A percentile compares a stretch with the other conserved stretches of the same genome.
phyloP scores from a whole-genome alignment of 352 stramenopile genomes.

The Sclerospora graminicola region DNA sequence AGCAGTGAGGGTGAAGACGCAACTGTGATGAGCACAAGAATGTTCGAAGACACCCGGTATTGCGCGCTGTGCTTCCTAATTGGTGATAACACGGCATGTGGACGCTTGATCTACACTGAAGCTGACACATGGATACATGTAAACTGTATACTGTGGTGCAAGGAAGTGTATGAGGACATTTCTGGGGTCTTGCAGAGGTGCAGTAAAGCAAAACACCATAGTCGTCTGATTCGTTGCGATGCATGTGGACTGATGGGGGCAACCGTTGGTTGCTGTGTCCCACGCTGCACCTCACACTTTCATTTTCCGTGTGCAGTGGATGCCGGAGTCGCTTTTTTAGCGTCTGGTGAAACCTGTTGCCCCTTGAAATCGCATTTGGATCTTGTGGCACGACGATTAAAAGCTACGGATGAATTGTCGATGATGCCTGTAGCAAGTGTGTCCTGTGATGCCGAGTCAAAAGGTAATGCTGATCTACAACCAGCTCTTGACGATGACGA shows the following conservation, averaged over 20 bases:
- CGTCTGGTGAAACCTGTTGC: conserved; percentile 62
- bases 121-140: conserved; percentile 86
- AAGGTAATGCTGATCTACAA: neutral
- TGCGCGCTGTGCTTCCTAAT: conserved; percentile 78
- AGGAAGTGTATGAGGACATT: conserved; percentile 85
- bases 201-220: conserved; percentile 82
- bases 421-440: neutral
- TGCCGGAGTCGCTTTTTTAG: conserved; percentile 54
- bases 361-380: conserved; percentile 38
- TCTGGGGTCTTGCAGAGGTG: conserved; percentile 70
- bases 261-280: conserved; percentile 85
- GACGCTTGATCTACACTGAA: conserved; percentile 74
- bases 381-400: conserved; percentile 28
- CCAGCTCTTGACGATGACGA: neutral
- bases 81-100: conserved; percentile 60
- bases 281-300: conserved; percentile 85
- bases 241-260: conserved; percentile 85
- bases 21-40: neutral
- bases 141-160: conserved; percentile 90
- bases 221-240: conserved; percentile 85
- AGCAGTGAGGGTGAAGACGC: neutral
- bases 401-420: conserved; percentile 3
- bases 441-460: neutral
- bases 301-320: conserved; percentile 90
- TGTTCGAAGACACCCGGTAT: conserved; percentile 54